phyloP scores from a whole-genome alignment of 192 early-diverging fungal genomes.

The Coemansia aciculifera region DNA sequence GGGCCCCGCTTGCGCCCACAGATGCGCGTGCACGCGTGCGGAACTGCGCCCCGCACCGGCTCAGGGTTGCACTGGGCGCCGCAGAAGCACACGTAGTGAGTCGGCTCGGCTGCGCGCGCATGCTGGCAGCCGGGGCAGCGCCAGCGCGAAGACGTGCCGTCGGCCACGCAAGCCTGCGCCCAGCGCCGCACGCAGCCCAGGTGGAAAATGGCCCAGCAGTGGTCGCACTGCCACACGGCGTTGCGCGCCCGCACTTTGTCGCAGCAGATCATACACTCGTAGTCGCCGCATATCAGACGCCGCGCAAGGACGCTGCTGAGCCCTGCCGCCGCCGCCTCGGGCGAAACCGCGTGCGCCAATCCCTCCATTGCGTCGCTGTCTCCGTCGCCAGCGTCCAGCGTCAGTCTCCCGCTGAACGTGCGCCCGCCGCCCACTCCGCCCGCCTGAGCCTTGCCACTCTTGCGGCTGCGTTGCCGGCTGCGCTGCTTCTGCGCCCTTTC shows the following conservation, averaged over 20 bases:
- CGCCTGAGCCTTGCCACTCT: slow-evolving; percentile 19
- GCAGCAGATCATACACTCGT: slow-evolving; percentile 98
- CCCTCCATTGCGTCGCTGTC: slow-evolving; percentile 3
- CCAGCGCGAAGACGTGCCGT: slow-evolving; percentile 57
- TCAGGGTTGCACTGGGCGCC: slow-evolving; percentile 75
- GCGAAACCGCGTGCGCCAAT: background rate
- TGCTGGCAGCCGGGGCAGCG: slow-evolving; percentile 93
- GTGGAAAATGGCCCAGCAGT: slow-evolving; percentile 91
- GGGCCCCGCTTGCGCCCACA: slow-evolving; percentile 63
- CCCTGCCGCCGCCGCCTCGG: slow-evolving; percentile 35
- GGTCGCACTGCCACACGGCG: slow-evolving; percentile 81
- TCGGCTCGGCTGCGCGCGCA: slow-evolving; percentile 63
- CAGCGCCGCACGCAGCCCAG: slow-evolving; percentile 81
- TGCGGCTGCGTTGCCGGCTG: slow-evolving; percentile 11
- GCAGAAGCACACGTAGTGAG: slow-evolving; percentile 86
- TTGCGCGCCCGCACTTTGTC: slow-evolving; percentile 73
- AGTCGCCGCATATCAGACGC: slow-evolving; percentile 66
- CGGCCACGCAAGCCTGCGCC: slow-evolving; percentile 63
- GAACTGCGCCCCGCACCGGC: slow-evolving; percentile 61
- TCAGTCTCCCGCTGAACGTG: slow-evolving; percentile 36
- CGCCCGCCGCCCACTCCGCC: slow-evolving; percentile 42
- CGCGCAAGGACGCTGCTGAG: slow-evolving; percentile 65
- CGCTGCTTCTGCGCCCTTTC: background rate
- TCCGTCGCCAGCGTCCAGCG: slow-evolving; percentile 2
- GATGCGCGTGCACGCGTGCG: slow-evolving; percentile 83